These are phyloP conservation scores for Globisporangium echinulatum DNA, from an alignment of 352 stramenopile species.

Conservation along the genomic window DNA sequence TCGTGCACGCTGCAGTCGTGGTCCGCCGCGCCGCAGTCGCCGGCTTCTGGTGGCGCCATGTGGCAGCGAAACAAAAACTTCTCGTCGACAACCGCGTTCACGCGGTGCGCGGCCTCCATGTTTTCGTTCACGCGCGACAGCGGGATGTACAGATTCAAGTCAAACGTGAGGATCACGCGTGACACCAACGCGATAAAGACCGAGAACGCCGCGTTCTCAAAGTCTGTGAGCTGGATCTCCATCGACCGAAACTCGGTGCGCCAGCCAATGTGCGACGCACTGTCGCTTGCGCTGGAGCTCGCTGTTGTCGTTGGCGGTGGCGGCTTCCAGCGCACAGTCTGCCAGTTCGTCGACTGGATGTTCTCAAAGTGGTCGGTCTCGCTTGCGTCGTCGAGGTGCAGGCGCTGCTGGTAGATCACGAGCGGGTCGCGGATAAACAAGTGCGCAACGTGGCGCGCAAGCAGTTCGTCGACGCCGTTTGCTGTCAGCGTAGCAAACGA, in stretches of 20 bases:
- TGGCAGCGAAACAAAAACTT: constrained; percentile 98
- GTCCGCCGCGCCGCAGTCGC: constrained; percentile 40
- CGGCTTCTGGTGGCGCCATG: constrained; percentile 82
- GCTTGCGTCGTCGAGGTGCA: constrained; percentile 75
- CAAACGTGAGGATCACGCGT: constrained; percentile 98
- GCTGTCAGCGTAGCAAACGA: constrained; percentile 89
- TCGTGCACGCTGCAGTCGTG: constrained; percentile 43
- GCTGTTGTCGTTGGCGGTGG: constrained; percentile 86
- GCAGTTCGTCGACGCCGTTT: constrained; percentile 91
- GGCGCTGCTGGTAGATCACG: constrained; percentile 90
- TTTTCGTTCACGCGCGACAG: constrained; percentile 98
- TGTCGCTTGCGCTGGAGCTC: constrained; percentile 10
- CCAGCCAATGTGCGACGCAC: constrained; percentile 70
- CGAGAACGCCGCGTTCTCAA: constrained; percentile 99
- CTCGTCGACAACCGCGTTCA: constrained; percentile 92
- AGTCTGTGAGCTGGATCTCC: constrained; percentile 99
- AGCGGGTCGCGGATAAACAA: constrained; percentile 98
- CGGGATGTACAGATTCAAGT: constrained; percentile 99
- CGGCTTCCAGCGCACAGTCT: constrained; percentile 99
- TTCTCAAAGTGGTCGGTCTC: constrained; percentile 98
- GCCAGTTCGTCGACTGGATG: constrained; percentile 99
- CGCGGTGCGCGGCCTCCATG: constrained; percentile 96
- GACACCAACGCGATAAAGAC: constrained; percentile 98
- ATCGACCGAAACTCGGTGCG: constrained; percentile 95
- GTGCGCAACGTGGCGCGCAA: constrained; percentile 97